Base-by-base conservation (phyloP, 306 rosid species). In the Comarum palustre region DNA sequence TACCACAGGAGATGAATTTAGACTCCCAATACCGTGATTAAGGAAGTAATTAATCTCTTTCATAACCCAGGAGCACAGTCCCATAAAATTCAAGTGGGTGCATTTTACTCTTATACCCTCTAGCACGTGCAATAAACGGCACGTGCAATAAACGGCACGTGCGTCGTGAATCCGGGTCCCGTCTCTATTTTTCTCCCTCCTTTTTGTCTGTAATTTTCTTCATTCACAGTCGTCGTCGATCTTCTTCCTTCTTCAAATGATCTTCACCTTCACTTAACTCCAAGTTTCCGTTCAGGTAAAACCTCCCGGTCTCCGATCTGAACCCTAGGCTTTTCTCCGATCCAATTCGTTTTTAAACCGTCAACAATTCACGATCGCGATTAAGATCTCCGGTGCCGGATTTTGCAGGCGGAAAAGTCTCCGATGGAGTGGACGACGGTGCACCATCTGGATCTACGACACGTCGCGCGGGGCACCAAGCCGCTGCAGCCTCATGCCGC, bases 361-460 rank as follows among this genome's bases (percentile, higher is more conserved):
- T 51, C 27, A 50, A 20, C 73, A 39, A 71, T 39, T 71, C 4
- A 38, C 32, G 24, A 31, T 24, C 25, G 38, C 7, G 42, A 2
- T 55, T 58, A 2, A 42, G 71, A 14, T 10, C 64, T 42, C 51
- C 29, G 42, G 66, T 74, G 69, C 46, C 60, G 69, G 68, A 71
- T 27, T 72, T 8, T 38, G 27, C 76, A 80, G 85, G 78, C 62
- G 71, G 20, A 48, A 72, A 66, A 60, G 36, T 75, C 36, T 43
- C 57, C 36, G 38, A 94, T 94, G 99, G 99, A 91, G 95, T 94
- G 99, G 99, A 78, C 90, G 79, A 91, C 97, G 71, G 85, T 94
- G 90, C 96, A 94, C 84, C 99, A 94, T 81, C 91, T 94, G 87
- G 96, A 94, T 90, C 91, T 94, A 29, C 95, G 91, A 50, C 96